These are phyloP conservation scores for Eucalyptus tenuipes DNA, from an alignment of 345 rosid genomes.

Conservation along the genomic window DNA sequence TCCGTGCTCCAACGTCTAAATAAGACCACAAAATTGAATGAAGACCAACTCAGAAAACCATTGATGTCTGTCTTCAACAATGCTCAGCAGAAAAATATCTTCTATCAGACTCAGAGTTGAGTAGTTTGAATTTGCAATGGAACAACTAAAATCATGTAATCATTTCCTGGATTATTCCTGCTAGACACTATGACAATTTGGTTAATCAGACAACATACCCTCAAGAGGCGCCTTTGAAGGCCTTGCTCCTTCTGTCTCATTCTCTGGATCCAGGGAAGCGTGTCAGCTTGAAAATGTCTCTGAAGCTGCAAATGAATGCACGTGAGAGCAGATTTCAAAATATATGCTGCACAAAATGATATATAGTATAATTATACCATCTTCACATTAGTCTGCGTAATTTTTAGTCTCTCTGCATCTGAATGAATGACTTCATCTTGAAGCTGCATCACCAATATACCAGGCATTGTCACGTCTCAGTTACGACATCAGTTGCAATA, in stretches of 20 bases:
- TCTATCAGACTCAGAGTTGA: not conserved
- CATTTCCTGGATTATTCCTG: not conserved
- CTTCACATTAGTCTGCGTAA: constrained; percentile 86
- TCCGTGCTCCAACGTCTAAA: not conserved
- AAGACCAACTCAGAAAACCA: not conserved
- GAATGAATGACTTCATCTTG: constrained; percentile 53
- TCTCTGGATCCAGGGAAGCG: constrained; percentile 82
- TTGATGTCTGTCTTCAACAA: not conserved
- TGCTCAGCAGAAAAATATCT: not conserved
- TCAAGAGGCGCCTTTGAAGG: constrained; percentile 87
- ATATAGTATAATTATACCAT: constrained; percentile 27
- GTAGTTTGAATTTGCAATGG: not conserved
- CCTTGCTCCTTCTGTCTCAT: constrained; percentile 89
- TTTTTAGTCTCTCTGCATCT: constrained; percentile 85
- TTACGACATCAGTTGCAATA: not conserved
- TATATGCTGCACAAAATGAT: not conserved
- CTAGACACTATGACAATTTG: not conserved
- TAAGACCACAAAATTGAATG: not conserved
- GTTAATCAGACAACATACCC: constrained; percentile 25
- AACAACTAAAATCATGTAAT: not conserved
- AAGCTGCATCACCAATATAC: not conserved
- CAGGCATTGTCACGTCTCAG: not conserved
- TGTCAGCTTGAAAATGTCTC: constrained; percentile 93
- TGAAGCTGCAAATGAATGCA: constrained; percentile 54
- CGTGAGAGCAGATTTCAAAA: not conserved